Base-by-base conservation (phyloP, 2,329 filamentous ascomycete genomes). In the Aspergillus sp. region DNA sequence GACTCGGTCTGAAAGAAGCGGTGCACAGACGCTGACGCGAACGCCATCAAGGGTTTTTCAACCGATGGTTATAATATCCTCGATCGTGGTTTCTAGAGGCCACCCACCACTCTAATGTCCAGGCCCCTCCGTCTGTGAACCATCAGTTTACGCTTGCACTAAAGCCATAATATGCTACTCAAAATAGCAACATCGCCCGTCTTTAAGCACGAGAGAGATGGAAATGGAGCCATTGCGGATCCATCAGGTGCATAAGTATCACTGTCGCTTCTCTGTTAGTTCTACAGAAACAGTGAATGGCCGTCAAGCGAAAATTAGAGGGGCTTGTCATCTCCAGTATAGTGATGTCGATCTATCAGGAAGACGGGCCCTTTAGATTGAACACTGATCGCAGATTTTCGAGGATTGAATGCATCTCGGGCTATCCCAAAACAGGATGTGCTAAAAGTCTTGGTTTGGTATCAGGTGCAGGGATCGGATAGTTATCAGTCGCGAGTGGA, bases 341-440 rank as follows among this genome's bases (percentile, higher is more conserved):
- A 5, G 17, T 42, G 27, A 45, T 42, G 46, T 42, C 45, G 51
- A 54, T 58, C 46, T 58, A 41, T 54, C 47, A 40, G 15, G 30
- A 34, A 51, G 15, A 46, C 27, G 11, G 20, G 24, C 46, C 56
- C 47, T 41, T 51, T 41, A 54, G 40, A 12, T 33, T 51, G 11
- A 37, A 54, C 19, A 37, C 39, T 7, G 30, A 27, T 40, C 4
- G 40, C 39, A 46, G 17, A 40, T 46, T 17, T 24, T 58, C 19
- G 22, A 40, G 30, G 13, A 22, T 45, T 20, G 27, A 44, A 27
- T 39, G 44, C 9, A 24, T 41, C 5, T 12, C 5, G 11, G n/a
- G 11, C 15, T 39, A 49, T 24, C 39, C 37, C 37, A 20, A 30
- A 50, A 52, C 7, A 17, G 37, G 17, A 20, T 48, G 37, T 37